Evolutionary conservation across 116 monocot species (phyloP).

Genomic region (Iris pallida): DNA sequence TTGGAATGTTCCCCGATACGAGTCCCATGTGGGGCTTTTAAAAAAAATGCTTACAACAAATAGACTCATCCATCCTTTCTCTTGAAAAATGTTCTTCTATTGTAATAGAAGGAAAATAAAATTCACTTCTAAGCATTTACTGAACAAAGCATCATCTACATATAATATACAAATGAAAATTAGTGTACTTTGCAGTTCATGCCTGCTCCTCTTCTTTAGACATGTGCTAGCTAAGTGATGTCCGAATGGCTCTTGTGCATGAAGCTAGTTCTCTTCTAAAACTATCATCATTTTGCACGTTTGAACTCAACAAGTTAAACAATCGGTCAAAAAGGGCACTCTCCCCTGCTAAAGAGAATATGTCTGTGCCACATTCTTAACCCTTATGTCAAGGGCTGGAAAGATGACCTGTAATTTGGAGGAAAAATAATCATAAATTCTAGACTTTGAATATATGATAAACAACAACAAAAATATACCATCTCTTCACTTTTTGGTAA

Average conservation of each 20-base stretch:
- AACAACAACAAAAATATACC: neutral
- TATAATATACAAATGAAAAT: no score
- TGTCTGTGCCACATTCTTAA: constrained; percentile 93
- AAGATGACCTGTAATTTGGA: constrained; percentile 74
- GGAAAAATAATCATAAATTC: neutral
- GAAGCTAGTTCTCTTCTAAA: constrained; percentile 91
- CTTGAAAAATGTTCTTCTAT: no score
- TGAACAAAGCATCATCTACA: no score
- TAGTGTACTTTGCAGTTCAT: neutral
- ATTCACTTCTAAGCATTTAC: no score
- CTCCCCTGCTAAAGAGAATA: constrained; percentile 99
- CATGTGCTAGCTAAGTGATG: constrained; percentile 93
- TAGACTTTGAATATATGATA: neutral
- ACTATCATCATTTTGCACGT: constrained; percentile 55
- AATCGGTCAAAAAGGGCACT: constrained; percentile 78
- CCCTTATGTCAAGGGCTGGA: constrained; percentile 94
- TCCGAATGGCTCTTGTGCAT: constrained; percentile 83
- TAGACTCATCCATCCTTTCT: no score
- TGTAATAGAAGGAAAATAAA: no score
- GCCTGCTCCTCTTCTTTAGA: constrained; percentile 99
- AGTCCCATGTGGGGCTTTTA: no score
- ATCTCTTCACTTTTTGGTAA: no score
- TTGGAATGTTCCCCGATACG: no score
- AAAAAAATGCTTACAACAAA: no score
- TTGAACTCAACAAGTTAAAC: constrained; percentile 56